Evolutionary conservation across 768 basidiomycete genomes (phyloP), one percentile per base, ranked within the genome.

Genomic region (Trametes gibbosa): DNA sequence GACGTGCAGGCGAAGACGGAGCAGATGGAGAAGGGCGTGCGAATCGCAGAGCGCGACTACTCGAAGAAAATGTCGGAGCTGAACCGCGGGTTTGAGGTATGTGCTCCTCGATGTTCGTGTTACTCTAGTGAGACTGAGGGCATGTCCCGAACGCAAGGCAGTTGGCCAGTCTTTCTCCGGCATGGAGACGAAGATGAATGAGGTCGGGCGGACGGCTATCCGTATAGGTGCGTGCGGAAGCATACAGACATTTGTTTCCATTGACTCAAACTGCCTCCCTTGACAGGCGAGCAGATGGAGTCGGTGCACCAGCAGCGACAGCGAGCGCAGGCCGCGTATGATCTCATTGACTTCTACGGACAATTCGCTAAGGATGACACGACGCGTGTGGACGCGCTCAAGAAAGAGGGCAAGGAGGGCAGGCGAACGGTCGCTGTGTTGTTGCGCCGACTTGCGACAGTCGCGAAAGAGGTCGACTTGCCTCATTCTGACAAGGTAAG

Each of bases 381-480:
- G 1, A 76, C 82, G 2, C 81, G 82, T 48, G 75, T 92, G 55
- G 95, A 92, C 67, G 78, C 81, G 29, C 77, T 92, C 69, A 86
- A 84, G 69, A 98, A 89, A 71, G 95, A 92, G 66, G 95, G 95
- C 0, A 81, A 89, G 64, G 90, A 91, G 23, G 97, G 97, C 0
- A 79, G 96, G 62, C 84, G 86, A 25, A 87, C 95, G 70, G 89
- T 95, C 41, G 95, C 97, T 8, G 81, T 96, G 37, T 82, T 97
- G 8, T 76, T 96, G 34, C 81, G 97, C 58, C 81, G 96, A 24
- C 75, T 99, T 52, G 90, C 84, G 60, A 89, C 87, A 5, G 86
- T 98, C 12, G 92, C 92, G 9, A 97, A 88, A 74, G 97, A 98
- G 71, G 92, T 98, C 3, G 96, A 96, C 64, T 77, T 95, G 23